A percentile compares a stretch with the other conserved stretches of the same genome.
phyloP scores from a whole-genome alignment of 768 basidiomycete genomes.

The Rhodotorula kratochvilovae region DNA sequence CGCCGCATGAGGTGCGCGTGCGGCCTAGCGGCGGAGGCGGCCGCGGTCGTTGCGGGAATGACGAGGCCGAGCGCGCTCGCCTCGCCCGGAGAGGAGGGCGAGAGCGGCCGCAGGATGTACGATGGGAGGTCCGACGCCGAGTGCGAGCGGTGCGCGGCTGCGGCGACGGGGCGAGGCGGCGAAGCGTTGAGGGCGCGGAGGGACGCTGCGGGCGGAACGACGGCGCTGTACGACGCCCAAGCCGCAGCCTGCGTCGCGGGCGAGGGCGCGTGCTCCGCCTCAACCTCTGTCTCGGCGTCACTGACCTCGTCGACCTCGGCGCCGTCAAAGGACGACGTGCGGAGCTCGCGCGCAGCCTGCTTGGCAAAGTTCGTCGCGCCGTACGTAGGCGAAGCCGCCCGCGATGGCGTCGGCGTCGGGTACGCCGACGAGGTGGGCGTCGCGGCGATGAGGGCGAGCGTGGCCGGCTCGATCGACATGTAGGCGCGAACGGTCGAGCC shows the following conservation, averaged over 20 bases:
- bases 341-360: neutral
- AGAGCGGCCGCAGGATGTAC: neutral
- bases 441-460: neutral
- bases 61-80: neutral
- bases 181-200: neutral
- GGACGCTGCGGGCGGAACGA: neutral
- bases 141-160: neutral
- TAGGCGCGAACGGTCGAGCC: neutral
- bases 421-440: neutral
- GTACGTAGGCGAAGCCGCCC: neutral
- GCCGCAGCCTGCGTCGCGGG: neutral
- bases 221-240: neutral
- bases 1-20: neutral
- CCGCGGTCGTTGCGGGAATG: neutral
- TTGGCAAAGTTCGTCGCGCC: neutral
- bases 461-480: constrained; percentile 2
- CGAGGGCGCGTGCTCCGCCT: neutral
- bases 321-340: neutral
- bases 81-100: neutral
- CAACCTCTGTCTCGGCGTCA: neutral
- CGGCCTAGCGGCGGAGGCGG: neutral
- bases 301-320: neutral
- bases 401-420: neutral
- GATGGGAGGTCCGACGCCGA: neutral
- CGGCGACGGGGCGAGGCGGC: neutral